Evolutionary conservation across 2,329 filamentous ascomycete genomes (phyloP).

Genomic region (Cryphonectria japonica): DNA sequence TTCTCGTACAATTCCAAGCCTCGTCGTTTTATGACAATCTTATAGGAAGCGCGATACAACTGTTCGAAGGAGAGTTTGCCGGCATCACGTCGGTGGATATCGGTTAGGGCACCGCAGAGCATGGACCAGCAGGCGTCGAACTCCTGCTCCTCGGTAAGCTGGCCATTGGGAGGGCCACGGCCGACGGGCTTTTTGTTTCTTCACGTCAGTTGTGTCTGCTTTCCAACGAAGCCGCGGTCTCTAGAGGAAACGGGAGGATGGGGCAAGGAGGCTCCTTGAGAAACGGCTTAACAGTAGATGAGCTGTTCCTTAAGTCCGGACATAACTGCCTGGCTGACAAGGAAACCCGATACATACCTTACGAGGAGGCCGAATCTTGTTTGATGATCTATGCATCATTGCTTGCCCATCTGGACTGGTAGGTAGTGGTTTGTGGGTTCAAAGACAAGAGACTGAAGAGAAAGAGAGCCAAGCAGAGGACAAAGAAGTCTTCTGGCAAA

Average conservation of each 20-base stretch:
- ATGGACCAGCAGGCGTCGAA: constrained; percentile 86
- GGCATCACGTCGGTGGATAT: constrained; percentile 92
- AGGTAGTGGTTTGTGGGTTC: background rate
- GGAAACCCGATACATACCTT: constrained; percentile 27
- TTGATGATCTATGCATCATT: constrained; percentile 27
- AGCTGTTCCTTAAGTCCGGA: background rate
- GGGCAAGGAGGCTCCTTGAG: background rate
- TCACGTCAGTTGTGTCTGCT: constrained; percentile 26
- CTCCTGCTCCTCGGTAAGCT: constrained; percentile 63
- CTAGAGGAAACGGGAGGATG: no score
- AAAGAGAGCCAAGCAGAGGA: background rate
- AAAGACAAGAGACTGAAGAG: background rate
- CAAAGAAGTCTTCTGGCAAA: background rate
- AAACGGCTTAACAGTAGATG: background rate
- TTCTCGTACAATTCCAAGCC: constrained; percentile 79
- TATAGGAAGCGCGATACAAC: constrained; percentile 91
- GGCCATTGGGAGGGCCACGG: constrained; percentile 5
- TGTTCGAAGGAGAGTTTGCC: constrained; percentile 92
- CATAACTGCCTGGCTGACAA: background rate
- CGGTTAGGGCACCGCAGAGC: constrained; percentile 74
- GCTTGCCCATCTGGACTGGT: background rate
- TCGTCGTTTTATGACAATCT: constrained; percentile 87
- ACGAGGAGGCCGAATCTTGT: constrained; percentile 26
- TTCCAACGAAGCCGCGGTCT: background rate
- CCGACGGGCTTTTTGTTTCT: constrained; percentile 34